Percentiles rank a stretch among this genome's conserved stretches.
Evolutionary conservation across 2,329 filamentous ascomycete genomes (phyloP).

Genomic region (Xylaria sp.): DNA sequence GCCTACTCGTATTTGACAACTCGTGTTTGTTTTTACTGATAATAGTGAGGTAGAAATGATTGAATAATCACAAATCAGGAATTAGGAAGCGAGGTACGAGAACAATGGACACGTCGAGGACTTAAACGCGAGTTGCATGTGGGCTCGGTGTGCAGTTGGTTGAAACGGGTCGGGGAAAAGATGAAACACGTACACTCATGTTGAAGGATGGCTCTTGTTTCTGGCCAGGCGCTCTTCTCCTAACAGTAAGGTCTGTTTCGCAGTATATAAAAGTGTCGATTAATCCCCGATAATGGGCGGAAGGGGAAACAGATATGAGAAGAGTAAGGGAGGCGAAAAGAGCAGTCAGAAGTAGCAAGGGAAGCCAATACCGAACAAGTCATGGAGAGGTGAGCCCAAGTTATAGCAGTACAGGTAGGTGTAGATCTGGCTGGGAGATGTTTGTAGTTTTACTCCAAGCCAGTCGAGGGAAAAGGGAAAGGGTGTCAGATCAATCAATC

Average conservation of each 20-base stretch:
- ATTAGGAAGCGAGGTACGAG: slow-evolving; percentile 16
- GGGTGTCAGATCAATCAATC: slow-evolving; percentile 3
- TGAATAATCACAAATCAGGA: slow-evolving; percentile 29
- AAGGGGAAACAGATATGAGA: not conserved
- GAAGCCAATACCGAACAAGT: slow-evolving; percentile 9
- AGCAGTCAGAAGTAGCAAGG: not conserved
- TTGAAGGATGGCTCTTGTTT: slow-evolving; percentile 35
- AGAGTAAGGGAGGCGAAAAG: not conserved
- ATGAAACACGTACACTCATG: slow-evolving; percentile 58
- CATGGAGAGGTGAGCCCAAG: not conserved
- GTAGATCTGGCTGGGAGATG: slow-evolving; percentile 1
- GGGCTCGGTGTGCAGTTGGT: slow-evolving; percentile 24
- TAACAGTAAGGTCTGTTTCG: not conserved
- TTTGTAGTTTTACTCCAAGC: not conserved
- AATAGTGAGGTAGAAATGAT: slow-evolving; percentile 24
- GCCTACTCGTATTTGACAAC: slow-evolving; percentile 30
- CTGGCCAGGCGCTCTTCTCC: slow-evolving; percentile 1
- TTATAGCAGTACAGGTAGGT: not conserved
- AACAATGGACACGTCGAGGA: slow-evolving; percentile 5
- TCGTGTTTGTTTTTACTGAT: not conserved
- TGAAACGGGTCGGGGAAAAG: slow-evolving; percentile 37
- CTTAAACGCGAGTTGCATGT: slow-evolving; percentile 5
- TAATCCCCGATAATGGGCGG: slow-evolving; percentile 3
- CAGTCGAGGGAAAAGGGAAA: slow-evolving; percentile 14
- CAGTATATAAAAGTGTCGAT: slow-evolving; percentile 2